Base-by-base conservation (phyloP, 2,329 filamentous ascomycete genomes). In the Scleromitrula shiraiana region DNA sequence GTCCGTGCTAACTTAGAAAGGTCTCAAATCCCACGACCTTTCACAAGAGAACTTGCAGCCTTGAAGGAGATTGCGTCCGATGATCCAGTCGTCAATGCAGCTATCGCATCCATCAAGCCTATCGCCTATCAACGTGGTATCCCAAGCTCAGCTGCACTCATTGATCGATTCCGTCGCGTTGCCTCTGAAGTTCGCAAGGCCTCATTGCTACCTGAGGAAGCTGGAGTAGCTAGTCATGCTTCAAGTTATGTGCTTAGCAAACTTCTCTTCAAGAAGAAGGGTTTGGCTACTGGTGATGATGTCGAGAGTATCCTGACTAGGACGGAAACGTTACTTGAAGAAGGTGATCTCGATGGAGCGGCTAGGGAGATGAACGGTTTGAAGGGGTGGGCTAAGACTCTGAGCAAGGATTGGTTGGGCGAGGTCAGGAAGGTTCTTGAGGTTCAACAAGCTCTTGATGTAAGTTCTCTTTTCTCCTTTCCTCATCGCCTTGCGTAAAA, bases 101-200 rank as follows among this genome's bases (percentile, higher is more conserved):
- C 93, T 51, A 95, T 98, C 60, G 85, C 87, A n/a, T 95, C 89
- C 24, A 95, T 98, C 68, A 94, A 94, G 72, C 93, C 93, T 3
- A 73, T 78, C 9, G 88, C 93, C 17, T 98, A 98, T 72, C 93
- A 97, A 70, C 84, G 84, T 48, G 93, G 93, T 50, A 82, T 98
- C 50, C 82, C 89, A 20, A 88, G 85, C 12, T 74, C 86, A 0
- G 76, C 89, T 19, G 87, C 94, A 67, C 80, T 98, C 27, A 86
- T 97, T 57, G 93, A 98, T 69, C 84, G 93, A 54, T 98, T 98
- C 83, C 83, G 93, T 36, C 85, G 89, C 42, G 93, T 98, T 14
- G 88, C 93, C 2, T 72, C 74, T 49, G 93, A 98, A 70, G 93
- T 98, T 33, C 82, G 93, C 65, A 98, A 98, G 74, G 93, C 93